A percentile compares a stretch with the other conserved stretches of the same genome.
Evolutionary conservation across 495 filamentous ascomycete species (phyloP).

Genomic region (Xylaria cubensis): DNA sequence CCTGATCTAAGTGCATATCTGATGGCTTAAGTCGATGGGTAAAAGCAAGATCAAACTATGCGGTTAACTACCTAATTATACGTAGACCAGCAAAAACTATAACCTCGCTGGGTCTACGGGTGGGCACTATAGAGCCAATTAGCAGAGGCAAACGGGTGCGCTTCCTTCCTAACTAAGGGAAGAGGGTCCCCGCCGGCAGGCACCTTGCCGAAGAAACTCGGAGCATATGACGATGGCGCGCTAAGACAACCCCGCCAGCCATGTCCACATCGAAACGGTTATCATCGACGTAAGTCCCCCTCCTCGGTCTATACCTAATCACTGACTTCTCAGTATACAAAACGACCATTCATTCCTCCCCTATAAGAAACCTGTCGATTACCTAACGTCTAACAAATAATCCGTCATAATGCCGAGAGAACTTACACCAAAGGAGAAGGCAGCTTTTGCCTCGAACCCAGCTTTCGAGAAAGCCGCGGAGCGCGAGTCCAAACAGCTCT

Average conservation of each 20-base stretch:
- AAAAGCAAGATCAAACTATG: conserved; percentile 15
- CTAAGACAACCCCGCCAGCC: conserved; percentile 16
- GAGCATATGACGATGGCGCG: conserved; percentile 18
- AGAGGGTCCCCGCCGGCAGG: neutral
- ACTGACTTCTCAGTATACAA: neutral
- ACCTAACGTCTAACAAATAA: neutral
- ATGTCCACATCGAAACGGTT: conserved; percentile 4
- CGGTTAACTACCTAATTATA: neutral
- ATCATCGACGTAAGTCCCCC: neutral
- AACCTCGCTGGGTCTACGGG: neutral
- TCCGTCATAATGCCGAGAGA: conserved; percentile 42
- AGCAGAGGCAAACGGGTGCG: neutral
- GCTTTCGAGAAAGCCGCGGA: conserved; percentile 65
- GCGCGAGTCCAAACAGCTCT: conserved; percentile 69
- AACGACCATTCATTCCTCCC: neutral
- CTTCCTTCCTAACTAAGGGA: conserved; percentile 17
- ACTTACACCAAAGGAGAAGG: conserved; percentile 14
- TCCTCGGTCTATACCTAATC: neutral
- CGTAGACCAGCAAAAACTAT: neutral
- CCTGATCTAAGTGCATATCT: neutral
- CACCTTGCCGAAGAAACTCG: conserved; percentile 1
- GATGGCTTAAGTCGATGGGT: neutral
- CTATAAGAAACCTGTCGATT: neutral
- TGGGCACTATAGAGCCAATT: conserved; percentile 10
- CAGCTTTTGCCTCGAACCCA: conserved; percentile 43